These are phyloP conservation scores for Ricinus communis DNA, from an alignment of 345 rosid genomes.

Conservation along the genomic window DNA sequence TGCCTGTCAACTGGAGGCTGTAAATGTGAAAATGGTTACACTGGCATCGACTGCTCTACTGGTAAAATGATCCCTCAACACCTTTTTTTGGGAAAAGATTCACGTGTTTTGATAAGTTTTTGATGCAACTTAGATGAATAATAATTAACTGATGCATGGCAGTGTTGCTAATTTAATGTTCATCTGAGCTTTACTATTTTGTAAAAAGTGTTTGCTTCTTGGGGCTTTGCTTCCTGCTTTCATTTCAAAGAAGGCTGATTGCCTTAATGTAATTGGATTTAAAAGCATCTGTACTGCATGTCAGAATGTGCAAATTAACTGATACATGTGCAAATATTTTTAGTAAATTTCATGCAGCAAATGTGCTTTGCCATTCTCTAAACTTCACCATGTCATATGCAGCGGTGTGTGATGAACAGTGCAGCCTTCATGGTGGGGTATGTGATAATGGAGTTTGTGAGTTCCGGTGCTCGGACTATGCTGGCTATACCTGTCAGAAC, in stretches of 20 bases:
- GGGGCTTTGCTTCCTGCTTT: neutral
- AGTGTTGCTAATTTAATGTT: neutral
- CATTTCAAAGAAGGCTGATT: neutral
- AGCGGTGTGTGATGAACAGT: conserved; percentile 97
- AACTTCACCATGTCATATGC: conserved; percentile 26
- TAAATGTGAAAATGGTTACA: conserved; percentile 67
- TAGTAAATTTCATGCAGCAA: too few relatives aligned
- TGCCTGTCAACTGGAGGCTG: conserved; percentile 79
- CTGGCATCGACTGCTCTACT: conserved; percentile 95
- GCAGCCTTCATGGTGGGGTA: conserved; percentile 99
- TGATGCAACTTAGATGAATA: neutral
- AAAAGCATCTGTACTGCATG: neutral
- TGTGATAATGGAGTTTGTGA: conserved; percentile 99
- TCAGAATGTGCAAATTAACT: neutral
- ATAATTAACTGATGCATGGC: neutral
- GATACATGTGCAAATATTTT: too few relatives aligned
- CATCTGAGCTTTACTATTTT: neutral
- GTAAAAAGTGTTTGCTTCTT: neutral
- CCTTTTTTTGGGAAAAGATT: neutral
- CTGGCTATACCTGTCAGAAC: conserved; percentile 96
- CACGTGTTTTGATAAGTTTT: neutral
- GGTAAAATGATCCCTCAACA: conserved; percentile 41
- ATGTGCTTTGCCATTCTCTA: conserved; percentile 1
- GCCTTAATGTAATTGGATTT: neutral
- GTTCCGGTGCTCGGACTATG: conserved; percentile 98